Percentiles rank a stretch among this genome's conserved stretches.
Conservation (phyloP, 176 grass and related monocot species). For the Bonia amplexicaulis region DNA sequence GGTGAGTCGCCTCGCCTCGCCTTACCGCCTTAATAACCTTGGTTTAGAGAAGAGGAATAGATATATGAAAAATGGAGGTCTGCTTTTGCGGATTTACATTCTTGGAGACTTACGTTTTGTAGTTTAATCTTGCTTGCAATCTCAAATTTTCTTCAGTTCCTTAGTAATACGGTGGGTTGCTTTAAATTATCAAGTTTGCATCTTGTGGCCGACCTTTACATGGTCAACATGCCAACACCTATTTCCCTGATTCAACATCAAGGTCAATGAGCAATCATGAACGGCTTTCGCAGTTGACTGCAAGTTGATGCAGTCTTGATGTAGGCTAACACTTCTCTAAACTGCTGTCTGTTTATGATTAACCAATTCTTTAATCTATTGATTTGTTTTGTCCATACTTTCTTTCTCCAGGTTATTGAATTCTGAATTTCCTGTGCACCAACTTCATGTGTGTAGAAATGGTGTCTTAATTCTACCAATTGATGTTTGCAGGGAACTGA, state of each 20-base stretch:
- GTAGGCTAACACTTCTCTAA: background rate
- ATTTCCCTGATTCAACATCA: background rate
- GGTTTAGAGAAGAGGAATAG: background rate
- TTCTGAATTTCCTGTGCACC: background rate
- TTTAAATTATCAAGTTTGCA: background rate
- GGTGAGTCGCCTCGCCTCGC: too few species aligned
- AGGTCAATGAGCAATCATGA: background rate
- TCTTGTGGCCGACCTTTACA: background rate
- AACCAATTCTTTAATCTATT: background rate
- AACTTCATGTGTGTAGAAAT: slow-evolving; percentile 4
- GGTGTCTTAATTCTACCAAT: background rate
- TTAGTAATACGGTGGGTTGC: background rate
- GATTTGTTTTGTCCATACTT: background rate
- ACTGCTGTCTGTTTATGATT: background rate
- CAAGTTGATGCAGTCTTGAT: background rate
- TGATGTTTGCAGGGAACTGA: slow-evolving; percentile 71
- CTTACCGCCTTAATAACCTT: too few species aligned
- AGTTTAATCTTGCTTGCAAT: background rate
- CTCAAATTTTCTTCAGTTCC: background rate
- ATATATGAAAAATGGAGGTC: background rate
- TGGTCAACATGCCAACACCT: background rate
- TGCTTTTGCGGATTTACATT: background rate
- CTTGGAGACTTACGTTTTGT: background rate
- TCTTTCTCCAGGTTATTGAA: background rate
- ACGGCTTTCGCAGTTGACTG: background rate